Evolutionary conservation across 202 grass and related monocot species (phyloP).

Genomic region (Zizania palustris): DNA sequence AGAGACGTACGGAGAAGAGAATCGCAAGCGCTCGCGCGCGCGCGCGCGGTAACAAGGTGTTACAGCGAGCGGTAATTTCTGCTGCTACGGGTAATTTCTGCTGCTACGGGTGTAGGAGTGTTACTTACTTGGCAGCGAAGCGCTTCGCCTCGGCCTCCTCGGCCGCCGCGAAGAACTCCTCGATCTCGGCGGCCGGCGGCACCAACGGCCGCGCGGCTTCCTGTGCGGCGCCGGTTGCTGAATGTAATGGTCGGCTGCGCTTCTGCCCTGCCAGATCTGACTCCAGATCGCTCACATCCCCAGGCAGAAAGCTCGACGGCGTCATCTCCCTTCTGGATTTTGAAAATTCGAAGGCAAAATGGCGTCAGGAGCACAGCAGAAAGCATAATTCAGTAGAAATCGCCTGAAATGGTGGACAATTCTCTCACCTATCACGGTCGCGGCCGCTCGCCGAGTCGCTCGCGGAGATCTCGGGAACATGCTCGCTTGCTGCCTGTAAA

Average conservation of each 20-base stretch:
- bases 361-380: slow-evolving; percentile 7
- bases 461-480: slow-evolving; percentile 36
- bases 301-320: slow-evolving; percentile 46
- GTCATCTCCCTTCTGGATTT: slow-evolving; percentile 61
- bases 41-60: no score
- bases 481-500: slow-evolving; percentile 41
- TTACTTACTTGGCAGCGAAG: slow-evolving; percentile 83
- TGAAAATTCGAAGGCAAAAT: slow-evolving; percentile 5
- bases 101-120: no score
- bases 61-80: no score
- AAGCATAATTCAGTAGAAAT: slow-evolving; percentile 44
- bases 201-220: slow-evolving; percentile 16
- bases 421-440: slow-evolving; percentile 58
- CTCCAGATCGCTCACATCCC: slow-evolving; percentile 68
- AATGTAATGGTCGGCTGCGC: background rate
- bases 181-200: slow-evolving; percentile 67
- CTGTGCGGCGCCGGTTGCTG: background rate
- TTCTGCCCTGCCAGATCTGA: slow-evolving; percentile 50
- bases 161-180: slow-evolving; percentile 71
- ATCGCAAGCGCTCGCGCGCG: background rate
- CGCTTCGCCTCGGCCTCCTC: slow-evolving; percentile 62
- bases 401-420: background rate
- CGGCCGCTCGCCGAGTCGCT: slow-evolving; percentile 40
- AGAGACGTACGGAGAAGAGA: background rate
- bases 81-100: no score